These are phyloP conservation scores for Benincasa hispida DNA, from an alignment of 306 rosid species.

Conservation along the genomic window DNA sequence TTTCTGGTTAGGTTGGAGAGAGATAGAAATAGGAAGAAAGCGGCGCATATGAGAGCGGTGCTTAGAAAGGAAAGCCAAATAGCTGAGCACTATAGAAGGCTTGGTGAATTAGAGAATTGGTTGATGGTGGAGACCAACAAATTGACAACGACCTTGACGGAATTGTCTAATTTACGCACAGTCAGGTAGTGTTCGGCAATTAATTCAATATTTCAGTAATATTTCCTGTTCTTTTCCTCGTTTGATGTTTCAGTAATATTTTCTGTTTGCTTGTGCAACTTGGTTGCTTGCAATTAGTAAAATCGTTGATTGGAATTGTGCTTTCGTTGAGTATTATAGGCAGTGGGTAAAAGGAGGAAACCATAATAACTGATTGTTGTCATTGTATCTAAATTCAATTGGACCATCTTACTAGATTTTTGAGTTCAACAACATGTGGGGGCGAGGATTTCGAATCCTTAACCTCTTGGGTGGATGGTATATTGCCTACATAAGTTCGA, in stretches of 20 bases:
- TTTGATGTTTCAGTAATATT: background rate
- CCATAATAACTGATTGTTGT: background rate
- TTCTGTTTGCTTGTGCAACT: background rate
- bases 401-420: background rate
- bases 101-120: conserved; percentile 24
- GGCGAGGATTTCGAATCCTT: too few relatives aligned
- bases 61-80: conserved; percentile 64
- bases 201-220: background rate
- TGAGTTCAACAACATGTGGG: too few relatives aligned
- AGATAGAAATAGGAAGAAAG: conserved; percentile 40
- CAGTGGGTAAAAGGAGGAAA: background rate
- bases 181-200: conserved; percentile 31
- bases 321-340: background rate
- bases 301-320: background rate
- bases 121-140: conserved; percentile 26
- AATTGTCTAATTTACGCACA: conserved; percentile 38
- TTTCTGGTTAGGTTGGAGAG: conserved; percentile 40
- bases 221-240: background rate
- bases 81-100: conserved; percentile 40
- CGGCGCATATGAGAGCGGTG: conserved; percentile 39
- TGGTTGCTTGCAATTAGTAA: background rate
- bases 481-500: too few relatives aligned
- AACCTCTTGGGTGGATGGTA: too few relatives aligned
- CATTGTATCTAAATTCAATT: background rate
- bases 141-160: conserved; percentile 22